phyloP scores from a whole-genome alignment of 768 basidiomycete genomes.

The Phaeotremella skinneri region DNA sequence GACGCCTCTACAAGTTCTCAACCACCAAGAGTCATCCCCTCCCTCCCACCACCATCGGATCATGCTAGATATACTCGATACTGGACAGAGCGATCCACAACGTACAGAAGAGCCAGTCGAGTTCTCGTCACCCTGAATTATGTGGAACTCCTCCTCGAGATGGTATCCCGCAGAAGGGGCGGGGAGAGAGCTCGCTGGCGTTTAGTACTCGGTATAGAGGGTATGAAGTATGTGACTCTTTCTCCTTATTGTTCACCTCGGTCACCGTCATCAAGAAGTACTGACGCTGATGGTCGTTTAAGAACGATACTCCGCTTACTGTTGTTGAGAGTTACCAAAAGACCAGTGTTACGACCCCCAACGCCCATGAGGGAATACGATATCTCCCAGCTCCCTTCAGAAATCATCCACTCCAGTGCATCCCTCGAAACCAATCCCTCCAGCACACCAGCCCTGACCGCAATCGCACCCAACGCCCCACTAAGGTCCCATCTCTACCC shows the following conservation, averaged over 20 bases:
- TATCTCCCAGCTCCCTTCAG: conserved; percentile 62
- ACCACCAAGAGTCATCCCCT: conserved; percentile 13
- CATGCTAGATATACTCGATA: conserved; percentile 88
- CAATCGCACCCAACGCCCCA: conserved; percentile 70
- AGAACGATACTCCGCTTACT: conserved; percentile 74
- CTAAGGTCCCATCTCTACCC: conserved; percentile 60
- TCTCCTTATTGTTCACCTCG: too few relatives aligned
- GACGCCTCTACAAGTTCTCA: conserved; percentile 6
- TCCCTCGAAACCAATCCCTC: conserved; percentile 55
- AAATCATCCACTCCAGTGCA: conserved; percentile 17
- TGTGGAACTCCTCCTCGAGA: conserved; percentile 82
- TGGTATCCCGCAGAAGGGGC: conserved; percentile 72
- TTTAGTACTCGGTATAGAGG: conserved; percentile 71
- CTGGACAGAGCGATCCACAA: conserved; percentile 67
- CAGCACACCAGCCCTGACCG: conserved; percentile 23
- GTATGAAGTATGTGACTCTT: conserved; percentile 70
- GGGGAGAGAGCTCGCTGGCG: conserved; percentile 70
- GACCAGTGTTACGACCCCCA: conserved; percentile 72
- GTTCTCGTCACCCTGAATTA: conserved; percentile 73
- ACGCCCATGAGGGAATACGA: conserved; percentile 88
- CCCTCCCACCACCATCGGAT: conserved; percentile 48
- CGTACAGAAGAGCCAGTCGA: conserved; percentile 78
- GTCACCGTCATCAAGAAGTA: not conserved
- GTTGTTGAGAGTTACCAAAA: conserved; percentile 69
- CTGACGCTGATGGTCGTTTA: conserved; percentile 10